These are phyloP conservation scores for Fusarium liriodendri DNA, from an alignment of 2,329 filamentous ascomycete species.

Conservation along the genomic window DNA sequence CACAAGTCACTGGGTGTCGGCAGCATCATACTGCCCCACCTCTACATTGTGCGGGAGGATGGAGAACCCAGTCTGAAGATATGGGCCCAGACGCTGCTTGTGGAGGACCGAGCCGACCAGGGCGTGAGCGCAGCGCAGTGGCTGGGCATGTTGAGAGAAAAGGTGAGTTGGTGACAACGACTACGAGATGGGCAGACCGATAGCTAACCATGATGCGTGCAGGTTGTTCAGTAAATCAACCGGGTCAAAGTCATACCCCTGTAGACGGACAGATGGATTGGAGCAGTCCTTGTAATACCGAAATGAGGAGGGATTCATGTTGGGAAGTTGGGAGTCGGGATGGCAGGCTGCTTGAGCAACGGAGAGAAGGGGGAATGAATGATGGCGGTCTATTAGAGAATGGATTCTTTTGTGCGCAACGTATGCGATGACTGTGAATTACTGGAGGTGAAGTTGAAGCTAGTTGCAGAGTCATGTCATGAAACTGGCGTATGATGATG, in stretches of 20 bases:
- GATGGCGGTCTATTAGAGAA: conserved; percentile 44
- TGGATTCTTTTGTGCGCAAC: conserved; percentile 31
- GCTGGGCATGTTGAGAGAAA: conserved; percentile 92
- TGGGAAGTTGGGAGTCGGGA: conserved; percentile 37
- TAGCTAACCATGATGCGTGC: conserved; percentile 26
- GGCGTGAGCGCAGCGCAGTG: conserved; percentile 93
- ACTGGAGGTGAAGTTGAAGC: not conserved
- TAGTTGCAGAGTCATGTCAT: not conserved
- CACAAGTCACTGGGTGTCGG: conserved; percentile 88
- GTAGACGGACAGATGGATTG: conserved; percentile 31
- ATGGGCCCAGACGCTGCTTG: conserved; percentile 95
- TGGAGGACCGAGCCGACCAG: conserved; percentile 95
- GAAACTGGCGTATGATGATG: conserved; percentile 3
- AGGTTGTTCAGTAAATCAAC: conserved; percentile 51
- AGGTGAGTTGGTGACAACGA: conserved; percentile 67
- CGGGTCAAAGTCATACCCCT: conserved; percentile 22
- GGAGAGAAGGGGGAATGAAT: conserved; percentile 28
- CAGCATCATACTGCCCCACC: conserved; percentile 89
- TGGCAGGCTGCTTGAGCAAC: conserved; percentile 32
- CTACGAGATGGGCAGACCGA: not conserved
- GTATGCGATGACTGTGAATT: not conserved
- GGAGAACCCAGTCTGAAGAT: conserved; percentile 94
- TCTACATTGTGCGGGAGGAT: conserved; percentile 95
- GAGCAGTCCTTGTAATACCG: conserved; percentile 39
- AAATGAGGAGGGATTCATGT: conserved; percentile 35